phyloP scores from a whole-genome alignment of 2,329 filamentous ascomycete genomes.

The Monosporascus sp. region DNA sequence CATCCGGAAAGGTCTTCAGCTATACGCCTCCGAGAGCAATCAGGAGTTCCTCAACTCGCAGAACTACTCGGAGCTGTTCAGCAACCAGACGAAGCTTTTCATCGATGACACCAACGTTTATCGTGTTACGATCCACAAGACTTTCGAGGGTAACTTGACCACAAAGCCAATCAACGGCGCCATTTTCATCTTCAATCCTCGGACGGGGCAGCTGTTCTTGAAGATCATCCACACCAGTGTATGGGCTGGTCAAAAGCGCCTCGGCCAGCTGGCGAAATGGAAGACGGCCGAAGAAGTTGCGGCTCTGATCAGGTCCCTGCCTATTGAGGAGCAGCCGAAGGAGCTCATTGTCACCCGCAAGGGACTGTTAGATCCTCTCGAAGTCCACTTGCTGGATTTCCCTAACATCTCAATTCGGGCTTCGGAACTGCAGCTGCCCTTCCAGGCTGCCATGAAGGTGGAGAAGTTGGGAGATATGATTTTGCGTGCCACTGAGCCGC shows the following conservation, averaged over 20 bases:
- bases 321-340: conserved; percentile 97
- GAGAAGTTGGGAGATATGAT: conserved; percentile 99
- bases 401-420: conserved; percentile 98
- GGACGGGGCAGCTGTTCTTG: conserved; percentile 92
- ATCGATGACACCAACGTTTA: conserved; percentile 99
- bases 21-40: conserved; percentile 97
- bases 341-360: conserved; percentile 98
- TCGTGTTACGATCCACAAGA: conserved; percentile 99
- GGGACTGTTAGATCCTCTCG: conserved; percentile 91
- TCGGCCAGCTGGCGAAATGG: conserved; percentile 97
- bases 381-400: conserved; percentile 96
- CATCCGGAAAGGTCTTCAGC: conserved; percentile 94
- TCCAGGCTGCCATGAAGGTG: conserved; percentile 99
- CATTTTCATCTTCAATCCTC: conserved; percentile 99
- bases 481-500: conserved; percentile 91
- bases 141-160: conserved; percentile 96
- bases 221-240: conserved; percentile 99
- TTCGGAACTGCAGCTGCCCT: conserved; percentile 92
- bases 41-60: conserved; percentile 99
- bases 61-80: conserved; percentile 98
- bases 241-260: conserved; percentile 98
- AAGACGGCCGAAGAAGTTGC: conserved; percentile 99
- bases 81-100: conserved; percentile 97
- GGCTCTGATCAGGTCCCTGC: conserved; percentile 88
- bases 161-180: conserved; percentile 99